Evolutionary conservation across 768 basidiomycete species (phyloP), one percentile per base, ranked within the genome.

Genomic region (Steccherinum ochraceum): DNA sequence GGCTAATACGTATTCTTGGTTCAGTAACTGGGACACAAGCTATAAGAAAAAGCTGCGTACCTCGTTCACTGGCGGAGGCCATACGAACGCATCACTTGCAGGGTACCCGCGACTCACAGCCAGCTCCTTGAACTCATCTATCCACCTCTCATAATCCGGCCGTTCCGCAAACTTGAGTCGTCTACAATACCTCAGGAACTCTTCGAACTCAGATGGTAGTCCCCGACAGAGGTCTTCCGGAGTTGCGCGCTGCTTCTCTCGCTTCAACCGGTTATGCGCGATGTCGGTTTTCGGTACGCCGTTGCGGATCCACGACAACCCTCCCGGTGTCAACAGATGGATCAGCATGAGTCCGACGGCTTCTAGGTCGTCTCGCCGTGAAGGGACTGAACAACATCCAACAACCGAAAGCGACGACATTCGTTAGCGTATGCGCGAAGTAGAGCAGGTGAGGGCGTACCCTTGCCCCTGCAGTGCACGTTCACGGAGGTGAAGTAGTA

Each of bases 401-500:
- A 44, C 19, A 41, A 12, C 30, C 30, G 30, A 7, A 7, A 35
- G 30, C 30, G 30, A 7, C 7, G 30, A 35, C 7, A 7, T 7
- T 35, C 30, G 18, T 18, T 16, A 21, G 40, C 2, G 54, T 40
- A 55, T 49, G 13, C 13, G 27, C 12, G 19, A 23, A 18, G 10
- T 19, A 13, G 30, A 16, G 13, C 30, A 45, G 40, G 40, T 26
- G 26, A 18, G 25, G 26, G 52, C 66, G 39, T 45, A 85, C 87
- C 84, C 74, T 79, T 82, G 49, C 84, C 83, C 45, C 79, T 78
- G 58, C 87, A 90, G 64, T 90, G 87, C 11, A 89, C 88, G 39
- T 76, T 78, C 3, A 89, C 77, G 11, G 87, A 84, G 44, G 79
- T 82, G 62, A 90, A 90, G 85, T 86, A 90, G 61, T 89, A 90